These are phyloP conservation scores for Phytophthora melonis DNA, from an alignment of 352 stramenopile genomes.

Conservation along the genomic window DNA sequence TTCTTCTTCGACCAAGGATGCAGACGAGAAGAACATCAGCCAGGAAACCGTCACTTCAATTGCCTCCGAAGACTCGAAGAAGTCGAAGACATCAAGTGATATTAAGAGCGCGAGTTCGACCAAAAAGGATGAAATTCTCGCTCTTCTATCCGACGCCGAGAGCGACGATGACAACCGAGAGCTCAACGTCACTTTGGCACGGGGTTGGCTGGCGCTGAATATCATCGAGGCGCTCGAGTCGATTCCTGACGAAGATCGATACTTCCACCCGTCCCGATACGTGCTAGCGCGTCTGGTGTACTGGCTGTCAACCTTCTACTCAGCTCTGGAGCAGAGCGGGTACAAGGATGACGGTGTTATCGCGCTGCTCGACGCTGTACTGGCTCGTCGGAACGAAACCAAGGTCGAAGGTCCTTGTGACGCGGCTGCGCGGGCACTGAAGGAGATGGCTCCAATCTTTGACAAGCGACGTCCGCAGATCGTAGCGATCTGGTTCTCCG, in stretches of 20 bases:
- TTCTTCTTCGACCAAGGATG: background rate
- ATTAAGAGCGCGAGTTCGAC: constrained; percentile 31
- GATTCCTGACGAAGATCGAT: constrained; percentile 81
- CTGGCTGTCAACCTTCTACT: constrained; percentile 50
- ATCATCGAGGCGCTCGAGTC: constrained; percentile 78
- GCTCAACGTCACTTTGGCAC: constrained; percentile 32
- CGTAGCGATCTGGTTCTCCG: constrained; percentile 80
- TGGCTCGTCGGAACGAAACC: constrained; percentile 25
- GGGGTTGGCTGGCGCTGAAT: constrained; percentile 66
- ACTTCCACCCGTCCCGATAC: constrained; percentile 82
- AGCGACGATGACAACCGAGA: constrained; percentile 18
- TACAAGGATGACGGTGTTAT: constrained; percentile 17
- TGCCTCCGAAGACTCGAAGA: background rate
- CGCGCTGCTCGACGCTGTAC: constrained; percentile 38
- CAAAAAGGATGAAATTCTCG: constrained; percentile 55
- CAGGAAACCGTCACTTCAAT: constrained; percentile 2
- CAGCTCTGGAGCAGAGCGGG: constrained; percentile 18
- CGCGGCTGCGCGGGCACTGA: constrained; percentile 54
- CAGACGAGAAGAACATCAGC: constrained; percentile 7
- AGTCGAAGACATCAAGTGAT: constrained; percentile 10
- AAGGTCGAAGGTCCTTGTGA: constrained; percentile 32
- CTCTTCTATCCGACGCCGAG: constrained; percentile 40
- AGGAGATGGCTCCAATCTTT: constrained; percentile 68
- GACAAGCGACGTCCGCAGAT: constrained; percentile 72
- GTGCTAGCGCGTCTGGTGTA: constrained; percentile 68